Conservation (phyloP, 2,329 filamentous ascomycete genomes). For the Beauveria asiatica region DNA sequence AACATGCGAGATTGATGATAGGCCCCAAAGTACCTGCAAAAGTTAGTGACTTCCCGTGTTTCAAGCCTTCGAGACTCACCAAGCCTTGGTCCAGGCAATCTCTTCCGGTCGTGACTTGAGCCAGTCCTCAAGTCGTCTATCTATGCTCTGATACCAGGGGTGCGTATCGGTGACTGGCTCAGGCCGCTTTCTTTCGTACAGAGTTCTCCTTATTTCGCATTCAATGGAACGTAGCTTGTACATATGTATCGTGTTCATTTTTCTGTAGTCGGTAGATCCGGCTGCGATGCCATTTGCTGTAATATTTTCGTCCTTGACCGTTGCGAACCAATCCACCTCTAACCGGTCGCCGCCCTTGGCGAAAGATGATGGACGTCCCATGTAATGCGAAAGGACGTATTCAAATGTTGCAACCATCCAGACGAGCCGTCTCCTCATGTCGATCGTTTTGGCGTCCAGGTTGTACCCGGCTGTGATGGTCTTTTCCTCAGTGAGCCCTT, state of each 20-base stretch:
- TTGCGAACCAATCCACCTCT: constrained; percentile 77
- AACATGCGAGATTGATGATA: constrained; percentile 86
- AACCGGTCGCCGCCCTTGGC: constrained; percentile 75
- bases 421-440: constrained; percentile 80
- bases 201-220: constrained; percentile 73
- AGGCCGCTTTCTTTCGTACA: constrained; percentile 76
- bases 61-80: constrained; percentile 46
- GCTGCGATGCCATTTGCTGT: constrained; percentile 65
- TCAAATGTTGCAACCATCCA: constrained; percentile 90
- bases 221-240: constrained; percentile 85
- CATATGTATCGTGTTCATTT: constrained; percentile 85
- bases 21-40: constrained; percentile 50
- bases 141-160: constrained; percentile 80
- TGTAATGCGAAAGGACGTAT: constrained; percentile 74
- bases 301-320: constrained; percentile 76
- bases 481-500: constrained; percentile 81
- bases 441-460: constrained; percentile 66
- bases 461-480: constrained; percentile 62
- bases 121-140: constrained; percentile 72
- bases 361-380: constrained; percentile 80
- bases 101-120: constrained; percentile 63
- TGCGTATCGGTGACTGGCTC: constrained; percentile 72
- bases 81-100: constrained; percentile 64
- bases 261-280: constrained; percentile 68
- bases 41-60: constrained; percentile 3